Evolutionary conservation across 2,329 filamentous ascomycete genomes (phyloP), one percentile per base, ranked within the genome.

Genomic region (Colletotrichum shisoi): DNA sequence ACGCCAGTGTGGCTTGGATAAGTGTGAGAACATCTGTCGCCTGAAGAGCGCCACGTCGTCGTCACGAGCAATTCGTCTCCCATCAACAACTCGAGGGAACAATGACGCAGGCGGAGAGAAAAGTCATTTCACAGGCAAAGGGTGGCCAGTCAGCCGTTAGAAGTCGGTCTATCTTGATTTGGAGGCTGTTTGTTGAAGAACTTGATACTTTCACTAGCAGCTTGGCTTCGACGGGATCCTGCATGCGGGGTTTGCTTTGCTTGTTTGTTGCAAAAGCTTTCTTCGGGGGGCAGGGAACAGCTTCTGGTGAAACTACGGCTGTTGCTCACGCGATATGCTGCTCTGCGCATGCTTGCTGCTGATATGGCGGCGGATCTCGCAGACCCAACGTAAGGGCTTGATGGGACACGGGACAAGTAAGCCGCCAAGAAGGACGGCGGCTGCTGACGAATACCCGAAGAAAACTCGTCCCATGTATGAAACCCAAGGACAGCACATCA

Each of bases 401-500:
- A 44, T 37, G 48, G 27, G 24, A 61, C 46, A 54, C 12, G 40
- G 52, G 44, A 57, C 31, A n/a, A 13, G 27, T 42, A 45, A n/a
- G 39, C 45, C 45, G 54, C 57, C 34, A 54, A 48, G 58, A 44
- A 56, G 8, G 44, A 27, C 51, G n/a, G 51, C 49, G 37, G 37
- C 40, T 63, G 45, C 60, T 48, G 59, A 65, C 61, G 56, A 54
- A 40, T 44, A 60, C 44, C 45, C 42, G 45, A 64, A 37, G 31
- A 34, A 59, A 44, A 64, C 45, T 60, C 65, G 48, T 68, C 65
- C 65, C 48, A 68, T 49, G 49, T 60, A 37, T 65, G 65, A 68
- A 68, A 65, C 61, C 13, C 9, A 59, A 68, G 65, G 24, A n/a
- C 62, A 60, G 65, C 65, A 65, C 62, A 68, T 60, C 65, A 68